Evolutionary conservation across 1,284 basidiomycete species (phyloP), one percentile per base, ranked within the genome.

Genomic region (Cryptococcus sp.): DNA sequence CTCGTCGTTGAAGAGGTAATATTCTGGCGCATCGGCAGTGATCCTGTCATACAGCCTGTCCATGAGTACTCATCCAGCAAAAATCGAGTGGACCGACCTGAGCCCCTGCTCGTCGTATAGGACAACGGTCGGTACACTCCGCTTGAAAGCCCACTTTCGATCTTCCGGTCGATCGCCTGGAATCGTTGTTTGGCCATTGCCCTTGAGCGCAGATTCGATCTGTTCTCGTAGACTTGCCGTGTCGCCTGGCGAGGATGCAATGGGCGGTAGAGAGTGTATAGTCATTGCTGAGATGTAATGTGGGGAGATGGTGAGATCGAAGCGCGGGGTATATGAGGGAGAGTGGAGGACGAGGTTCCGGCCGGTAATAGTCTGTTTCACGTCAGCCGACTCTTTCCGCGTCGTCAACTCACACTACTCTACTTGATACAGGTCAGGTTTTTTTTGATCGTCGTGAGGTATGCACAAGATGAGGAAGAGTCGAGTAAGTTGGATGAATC

Each of bases 91-190:
- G 25, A 57, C 67, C 53, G 50, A 71, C 69, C 68, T 77, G 47
- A 97, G 76, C 2, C 92, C 92, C 23, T 75, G 77, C 66, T 93
- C 87, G 60, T 92, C 83, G 72, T 95, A 95, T 10, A 95, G 78
- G 14, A 95, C 79, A 65, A 89, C 77, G 0, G 90, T 94, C 4
- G 92, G 90, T 11, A 97, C 73, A 16, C 79, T 78, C 66, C 83
- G 85, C 55, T 79, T 71, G 46, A 67, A 75, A 4, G 60, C 59
- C 69, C 69, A 75, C 21, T 54, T 25, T 42, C 52, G 49, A 50
- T 73, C 70, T 42, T 66, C 69, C 4, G 47, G 50, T 4, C 47
- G 54, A 3, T 52, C 34, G 16, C 71, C 71, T 5, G 71, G 71
- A 18, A 71, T 51, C 10, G 58, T 59, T 1, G 52, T 36, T 26